Evolutionary conservation across 2,329 filamentous ascomycete genomes (phyloP).

Genomic region (Bimuria novae-zelandiae): DNA sequence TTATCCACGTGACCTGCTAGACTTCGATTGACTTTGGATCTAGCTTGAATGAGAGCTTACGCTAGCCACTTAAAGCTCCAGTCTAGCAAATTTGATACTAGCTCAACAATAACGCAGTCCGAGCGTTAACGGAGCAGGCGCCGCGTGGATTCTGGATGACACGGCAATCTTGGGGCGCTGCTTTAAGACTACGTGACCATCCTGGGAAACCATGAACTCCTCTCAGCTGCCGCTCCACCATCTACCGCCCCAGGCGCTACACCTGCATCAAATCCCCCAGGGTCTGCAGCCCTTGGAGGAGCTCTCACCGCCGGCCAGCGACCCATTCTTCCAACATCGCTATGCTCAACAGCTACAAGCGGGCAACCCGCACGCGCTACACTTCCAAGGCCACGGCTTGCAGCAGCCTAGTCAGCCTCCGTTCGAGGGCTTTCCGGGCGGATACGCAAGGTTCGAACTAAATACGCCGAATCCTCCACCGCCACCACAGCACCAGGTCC

Average conservation of each 20-base stretch:
- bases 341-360: slow-evolving; percentile 15
- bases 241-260: slow-evolving; percentile 16
- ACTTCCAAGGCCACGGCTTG: slow-evolving; percentile 44
- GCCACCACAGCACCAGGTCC: slow-evolving; percentile 23
- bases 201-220: slow-evolving; percentile 12
- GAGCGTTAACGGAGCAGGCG: not conserved
- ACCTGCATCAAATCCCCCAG: slow-evolving; percentile 39
- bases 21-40: too few relatives aligned
- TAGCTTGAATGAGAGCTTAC: too few relatives aligned
- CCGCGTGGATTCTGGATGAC: not conserved
- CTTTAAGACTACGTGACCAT: slow-evolving; percentile 15
- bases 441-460: slow-evolving; percentile 32
- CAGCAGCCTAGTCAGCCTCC: slow-evolving; percentile 24
- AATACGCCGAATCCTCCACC: slow-evolving; percentile 22
- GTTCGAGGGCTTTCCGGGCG: slow-evolving; percentile 28
- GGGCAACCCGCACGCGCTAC: slow-evolving; percentile 23
- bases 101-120: too few relatives aligned
- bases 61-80: too few relatives aligned
- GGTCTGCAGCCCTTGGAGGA: slow-evolving; percentile 49
- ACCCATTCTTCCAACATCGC: slow-evolving; percentile 30
- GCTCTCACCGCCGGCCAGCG: slow-evolving; percentile 34
- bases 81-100: not conserved
- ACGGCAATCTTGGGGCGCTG: slow-evolving; percentile 12
- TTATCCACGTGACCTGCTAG: too few relatives aligned
- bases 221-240: slow-evolving; percentile 17